phyloP scores from a whole-genome alignment of 1,139 yeast species.

The Suhomyces anneliseae region DNA sequence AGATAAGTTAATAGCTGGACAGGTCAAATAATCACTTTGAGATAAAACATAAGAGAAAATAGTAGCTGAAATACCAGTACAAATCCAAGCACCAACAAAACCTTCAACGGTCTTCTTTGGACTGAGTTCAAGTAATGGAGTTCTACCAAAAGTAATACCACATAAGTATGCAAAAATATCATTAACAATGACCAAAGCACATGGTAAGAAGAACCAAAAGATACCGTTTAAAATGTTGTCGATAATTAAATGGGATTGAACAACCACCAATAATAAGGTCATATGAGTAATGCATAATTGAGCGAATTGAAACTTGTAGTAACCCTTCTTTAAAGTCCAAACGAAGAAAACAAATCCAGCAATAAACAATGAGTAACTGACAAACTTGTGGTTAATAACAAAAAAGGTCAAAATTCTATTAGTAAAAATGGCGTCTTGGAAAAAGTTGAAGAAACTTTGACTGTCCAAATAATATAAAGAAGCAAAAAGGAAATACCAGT shows the following conservation, averaged over 20 bases:
- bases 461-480: slow-evolving; percentile 90
- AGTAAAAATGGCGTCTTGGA: slow-evolving; percentile 44
- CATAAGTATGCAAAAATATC: slow-evolving; percentile 96
- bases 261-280: slow-evolving; percentile 86
- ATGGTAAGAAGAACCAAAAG: slow-evolving; percentile 93
- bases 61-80: slow-evolving; percentile 77
- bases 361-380: slow-evolving; percentile 80
- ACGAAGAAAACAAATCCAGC: slow-evolving; percentile 91
- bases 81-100: slow-evolving; percentile 95
- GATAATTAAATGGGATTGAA: slow-evolving; percentile 92
- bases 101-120: slow-evolving; percentile 99
- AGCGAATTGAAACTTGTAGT: slow-evolving; percentile 87
- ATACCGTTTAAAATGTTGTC: slow-evolving; percentile 87
- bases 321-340: slow-evolving; percentile 84
- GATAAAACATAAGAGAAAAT: slow-evolving; percentile 64
- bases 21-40: slow-evolving; percentile 72
- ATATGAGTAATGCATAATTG: slow-evolving; percentile 93
- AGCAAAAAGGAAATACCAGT: slow-evolving; percentile 84
- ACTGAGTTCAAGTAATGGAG: slow-evolving; percentile 88
- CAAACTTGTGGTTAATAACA: slow-evolving; percentile 75
- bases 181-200: slow-evolving; percentile 86
- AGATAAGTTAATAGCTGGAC: slow-evolving; percentile 76
- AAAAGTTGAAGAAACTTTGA: slow-evolving; percentile 69
- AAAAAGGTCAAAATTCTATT: slow-evolving; percentile 42
- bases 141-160: slow-evolving; percentile 94